Evolutionary conservation across 192 early-diverging fungal genomes (phyloP), one percentile per base, ranked within the genome.

Genomic region (Phycomyces nitens): DNA sequence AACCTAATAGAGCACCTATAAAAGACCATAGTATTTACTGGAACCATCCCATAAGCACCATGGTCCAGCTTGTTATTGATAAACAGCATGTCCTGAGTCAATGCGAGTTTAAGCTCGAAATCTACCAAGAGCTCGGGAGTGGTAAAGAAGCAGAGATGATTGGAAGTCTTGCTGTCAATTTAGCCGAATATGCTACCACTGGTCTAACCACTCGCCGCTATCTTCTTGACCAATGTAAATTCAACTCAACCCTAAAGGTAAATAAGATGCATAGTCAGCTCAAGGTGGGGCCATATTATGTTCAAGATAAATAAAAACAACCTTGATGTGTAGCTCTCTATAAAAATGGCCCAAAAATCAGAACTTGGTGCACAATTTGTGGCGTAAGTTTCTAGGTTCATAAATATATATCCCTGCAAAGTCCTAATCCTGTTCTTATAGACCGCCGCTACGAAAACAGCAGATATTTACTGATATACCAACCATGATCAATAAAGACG

Each of bases 241-340:
- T 90, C 62, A 92, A 92, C 72, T 88, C 89, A n/a, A 89, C 84
- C 0, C 64, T 92, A 11, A 92, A 88, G 77, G 88, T 91, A 81
- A 50, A 22, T n/a, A n/a, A n/a, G n/a, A n/a, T n/a, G n/a, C n/a
- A n/a, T n/a, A n/a, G n/a, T n/a, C n/a, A n/a, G n/a, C n/a, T n/a
- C n/a, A n/a, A n/a, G n/a, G n/a, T n/a, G 12, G 4, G 26, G 10
- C 12, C 14, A 56, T 14, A 29, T 15, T 14, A 27, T 16, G n/a
- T 29, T 1, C 12, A 15, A n/a, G 8, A 23, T 15, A 29, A 66
- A 20, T 9, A 52, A 65, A 49, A 41, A 64, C 14, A 63, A 43
- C 50, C 40, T 12, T 44, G 1, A 15, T 34, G 23, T 43, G 20
- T 66, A 77, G 77, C 27, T 78, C 16, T 54, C 72, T 4, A 78